Percentiles rank a stretch among this genome's conserved stretches.
Conservation (phyloP, 2,329 filamentous ascomycete species). For the Scedosporium minutisporum region DNA sequence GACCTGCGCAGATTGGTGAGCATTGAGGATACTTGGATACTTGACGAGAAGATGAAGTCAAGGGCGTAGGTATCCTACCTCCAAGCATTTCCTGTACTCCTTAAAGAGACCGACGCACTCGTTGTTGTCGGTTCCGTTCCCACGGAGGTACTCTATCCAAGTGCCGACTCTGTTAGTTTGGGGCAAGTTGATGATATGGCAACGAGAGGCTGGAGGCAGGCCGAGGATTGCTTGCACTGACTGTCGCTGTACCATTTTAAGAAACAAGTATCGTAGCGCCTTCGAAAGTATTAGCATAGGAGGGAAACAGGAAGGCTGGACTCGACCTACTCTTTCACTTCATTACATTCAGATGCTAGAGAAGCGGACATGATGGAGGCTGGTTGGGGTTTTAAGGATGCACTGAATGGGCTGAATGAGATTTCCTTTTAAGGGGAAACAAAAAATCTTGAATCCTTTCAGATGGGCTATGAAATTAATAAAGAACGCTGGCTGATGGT, state of each 20-base stretch:
- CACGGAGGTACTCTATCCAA: slow-evolving; percentile 72
- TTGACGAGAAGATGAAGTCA: neutral
- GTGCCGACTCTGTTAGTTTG: slow-evolving; percentile 4
- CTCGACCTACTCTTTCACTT: slow-evolving; percentile 75
- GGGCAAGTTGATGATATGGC: slow-evolving; percentile 3
- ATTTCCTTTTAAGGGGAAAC: too few relatives aligned
- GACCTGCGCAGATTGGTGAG: slow-evolving; percentile 41
- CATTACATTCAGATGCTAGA: slow-evolving; percentile 87
- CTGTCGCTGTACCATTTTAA: slow-evolving; percentile 99
- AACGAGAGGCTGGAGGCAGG: too few relatives aligned
- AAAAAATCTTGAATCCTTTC: too few relatives aligned
- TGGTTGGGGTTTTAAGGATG: neutral
- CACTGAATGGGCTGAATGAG: neutral
- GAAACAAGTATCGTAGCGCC: slow-evolving; percentile 94
- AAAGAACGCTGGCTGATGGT: neutral
- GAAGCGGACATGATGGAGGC: slow-evolving; percentile 71
- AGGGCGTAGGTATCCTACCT: slow-evolving; percentile 41
- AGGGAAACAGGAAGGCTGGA: neutral
- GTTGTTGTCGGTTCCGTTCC: slow-evolving; percentile 67
- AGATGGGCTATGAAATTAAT: neutral
- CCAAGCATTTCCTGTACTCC: slow-evolving; percentile 78
- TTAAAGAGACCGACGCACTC: slow-evolving; percentile 83
- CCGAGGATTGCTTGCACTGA: slow-evolving; percentile 29
- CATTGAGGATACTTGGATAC: neutral
- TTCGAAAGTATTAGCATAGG: slow-evolving; percentile 24